These are phyloP conservation scores for Musa beccarii DNA, from an alignment of 176 grass and related monocot genomes.

Conservation along the genomic window DNA sequence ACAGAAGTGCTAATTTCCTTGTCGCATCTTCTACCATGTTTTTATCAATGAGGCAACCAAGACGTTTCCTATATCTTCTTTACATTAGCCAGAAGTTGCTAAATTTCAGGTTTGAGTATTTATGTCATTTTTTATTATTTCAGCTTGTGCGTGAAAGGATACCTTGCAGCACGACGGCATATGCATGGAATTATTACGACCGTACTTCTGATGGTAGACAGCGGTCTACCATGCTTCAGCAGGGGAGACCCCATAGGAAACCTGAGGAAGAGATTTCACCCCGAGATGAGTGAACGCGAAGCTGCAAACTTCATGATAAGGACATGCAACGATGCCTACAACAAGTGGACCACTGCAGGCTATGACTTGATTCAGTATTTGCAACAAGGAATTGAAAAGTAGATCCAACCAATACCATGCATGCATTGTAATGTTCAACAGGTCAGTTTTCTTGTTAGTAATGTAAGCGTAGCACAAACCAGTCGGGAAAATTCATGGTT, in stretches of 20 bases:
- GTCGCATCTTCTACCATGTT: neutral
- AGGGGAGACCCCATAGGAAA: slow-evolving; percentile 86
- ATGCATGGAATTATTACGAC: slow-evolving; percentile 94
- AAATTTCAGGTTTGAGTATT: neutral
- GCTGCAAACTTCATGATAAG: slow-evolving; percentile 95
- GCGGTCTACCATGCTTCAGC: slow-evolving; percentile 95
- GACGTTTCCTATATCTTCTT: no score
- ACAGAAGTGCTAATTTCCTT: neutral
- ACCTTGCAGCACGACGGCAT: slow-evolving; percentile 79
- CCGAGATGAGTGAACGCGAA: slow-evolving; percentile 93
- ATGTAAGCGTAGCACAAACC: neutral
- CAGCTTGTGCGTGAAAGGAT: slow-evolving; percentile 98
- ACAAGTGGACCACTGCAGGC: slow-evolving; percentile 95
- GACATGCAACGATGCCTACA: slow-evolving; percentile 88
- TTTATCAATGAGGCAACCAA: neutral
- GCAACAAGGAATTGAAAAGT: slow-evolving; percentile 98
- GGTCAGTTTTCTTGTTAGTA: neutral
- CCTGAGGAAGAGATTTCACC: slow-evolving; percentile 87
- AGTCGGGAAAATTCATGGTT: neutral
- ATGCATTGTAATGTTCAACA: neutral
- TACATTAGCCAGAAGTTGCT: neutral
- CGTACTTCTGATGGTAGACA: slow-evolving; percentile 85
- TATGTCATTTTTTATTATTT: neutral
- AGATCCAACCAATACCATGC: slow-evolving; percentile 1
- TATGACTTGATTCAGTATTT: slow-evolving; percentile 99